These are phyloP conservation scores for Quambalaria eucalypti DNA, from an alignment of 1,284 basidiomycete species.

Conservation along the genomic window DNA sequence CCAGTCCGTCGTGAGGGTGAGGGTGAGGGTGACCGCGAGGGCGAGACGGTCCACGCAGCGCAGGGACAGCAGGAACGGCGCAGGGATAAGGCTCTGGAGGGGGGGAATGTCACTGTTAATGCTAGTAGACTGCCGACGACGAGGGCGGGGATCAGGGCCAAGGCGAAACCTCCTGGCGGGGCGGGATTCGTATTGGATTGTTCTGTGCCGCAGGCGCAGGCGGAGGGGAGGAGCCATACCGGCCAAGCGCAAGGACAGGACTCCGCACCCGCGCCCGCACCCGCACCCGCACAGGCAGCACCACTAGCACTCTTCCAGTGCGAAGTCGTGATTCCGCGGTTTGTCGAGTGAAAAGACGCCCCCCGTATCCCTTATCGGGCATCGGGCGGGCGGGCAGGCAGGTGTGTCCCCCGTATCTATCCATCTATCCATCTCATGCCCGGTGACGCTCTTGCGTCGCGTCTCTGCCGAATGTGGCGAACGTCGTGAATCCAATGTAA, in stretches of 20 bases:
- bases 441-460: no score
- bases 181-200: neutral
- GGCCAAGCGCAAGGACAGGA: neutral
- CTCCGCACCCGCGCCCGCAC: neutral
- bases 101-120: neutral
- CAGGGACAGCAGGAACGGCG: no score
- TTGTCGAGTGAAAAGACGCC: no score
- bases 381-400: no score
- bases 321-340: neutral
- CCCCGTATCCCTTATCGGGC: no score
- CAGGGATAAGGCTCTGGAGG: no score
- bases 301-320: neutral
- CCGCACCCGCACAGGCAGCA: neutral
- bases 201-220: neutral
- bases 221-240: neutral
- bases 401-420: no score
- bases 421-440: no score
- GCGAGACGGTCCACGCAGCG: no score
- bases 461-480: no score
- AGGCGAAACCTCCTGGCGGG: neutral
- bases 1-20: neutral
- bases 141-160: neutral
- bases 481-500: no score
- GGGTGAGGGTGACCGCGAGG: neutral
- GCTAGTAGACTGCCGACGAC: neutral